Evolutionary conservation across 768 basidiomycete species (phyloP).

Genomic region (Arthromyces matolae): DNA sequence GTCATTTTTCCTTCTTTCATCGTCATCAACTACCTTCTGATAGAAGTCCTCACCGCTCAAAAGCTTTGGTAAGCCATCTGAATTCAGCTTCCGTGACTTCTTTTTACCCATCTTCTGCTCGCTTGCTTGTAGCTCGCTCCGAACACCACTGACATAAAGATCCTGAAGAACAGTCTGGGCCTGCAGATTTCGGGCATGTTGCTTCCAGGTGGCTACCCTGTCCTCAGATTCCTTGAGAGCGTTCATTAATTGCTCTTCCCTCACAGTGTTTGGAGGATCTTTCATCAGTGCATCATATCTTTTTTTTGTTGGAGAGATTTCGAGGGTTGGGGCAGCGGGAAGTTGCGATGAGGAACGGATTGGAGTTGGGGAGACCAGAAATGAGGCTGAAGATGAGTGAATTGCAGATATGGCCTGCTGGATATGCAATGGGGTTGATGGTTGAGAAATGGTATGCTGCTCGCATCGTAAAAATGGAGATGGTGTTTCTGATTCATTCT

Average conservation of each 20-base stretch:
- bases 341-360: background rate
- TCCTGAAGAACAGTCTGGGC: background rate
- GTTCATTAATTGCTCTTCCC: background rate
- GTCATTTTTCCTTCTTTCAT: background rate
- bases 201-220: background rate
- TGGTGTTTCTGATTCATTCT: background rate
- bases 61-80: conserved; percentile 3
- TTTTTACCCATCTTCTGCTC: conserved; percentile 4
- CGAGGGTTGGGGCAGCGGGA: background rate
- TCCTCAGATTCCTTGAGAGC: background rate
- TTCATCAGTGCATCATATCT: background rate
- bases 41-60: background rate
- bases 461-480: background rate
- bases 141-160: background rate
- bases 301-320: conserved; percentile 2
- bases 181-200: background rate
- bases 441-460: background rate
- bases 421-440: background rate
- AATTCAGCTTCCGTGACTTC: background rate
- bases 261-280: background rate
- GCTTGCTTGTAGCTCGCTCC: background rate
- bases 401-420: background rate
- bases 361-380: background rate
- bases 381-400: background rate
- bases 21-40: background rate